Conservation (phyloP, 352 stramenopile genomes). For the Thraustotheca clavata region DNA sequence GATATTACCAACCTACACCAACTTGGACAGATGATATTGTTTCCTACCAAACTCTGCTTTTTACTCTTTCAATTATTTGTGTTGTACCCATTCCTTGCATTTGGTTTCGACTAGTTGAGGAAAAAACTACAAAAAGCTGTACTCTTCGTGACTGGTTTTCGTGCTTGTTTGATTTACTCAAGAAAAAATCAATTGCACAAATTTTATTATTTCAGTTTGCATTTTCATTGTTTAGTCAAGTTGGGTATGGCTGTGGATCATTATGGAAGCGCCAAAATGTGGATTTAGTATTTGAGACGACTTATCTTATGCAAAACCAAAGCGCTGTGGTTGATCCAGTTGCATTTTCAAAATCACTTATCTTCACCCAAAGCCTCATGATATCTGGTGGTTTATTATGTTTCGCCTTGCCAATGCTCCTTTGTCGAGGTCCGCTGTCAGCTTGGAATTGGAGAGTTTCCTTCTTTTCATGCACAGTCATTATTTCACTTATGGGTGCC, state of each 20-base stretch:
- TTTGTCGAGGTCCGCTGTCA: neutral
- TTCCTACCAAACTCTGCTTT: conserved; percentile 43
- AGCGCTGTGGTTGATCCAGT: neutral
- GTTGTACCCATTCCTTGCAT: conserved; percentile 55
- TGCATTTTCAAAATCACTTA: neutral
- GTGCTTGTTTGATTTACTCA: neutral
- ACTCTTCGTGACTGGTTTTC: neutral
- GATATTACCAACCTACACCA: conserved; percentile 30
- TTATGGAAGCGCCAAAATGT: conserved; percentile 12
- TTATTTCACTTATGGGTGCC: neutral
- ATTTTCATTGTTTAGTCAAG: conserved; percentile 1
- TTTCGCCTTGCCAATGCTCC: conserved; percentile 6
- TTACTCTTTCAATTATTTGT: conserved; percentile 38
- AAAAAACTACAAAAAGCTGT: neutral
- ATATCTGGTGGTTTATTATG: neutral
- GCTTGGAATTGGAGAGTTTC: neutral
- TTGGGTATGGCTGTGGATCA: neutral
- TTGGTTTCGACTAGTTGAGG: conserved; percentile 24
- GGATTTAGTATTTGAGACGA: neutral
- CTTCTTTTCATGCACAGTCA: neutral
- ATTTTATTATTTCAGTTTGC: conserved; percentile 4
- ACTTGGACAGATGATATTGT: conserved; percentile 42
- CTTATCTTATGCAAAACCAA: neutral
- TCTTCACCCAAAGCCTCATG: neutral
- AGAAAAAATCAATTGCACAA: conserved; percentile 4